A percentile compares a stretch with the other conserved stretches of the same genome.
These are phyloP conservation scores for Scheffersomyces segobiensis DNA, from an alignment of 1,139 yeast genomes.

Conservation along the genomic window DNA sequence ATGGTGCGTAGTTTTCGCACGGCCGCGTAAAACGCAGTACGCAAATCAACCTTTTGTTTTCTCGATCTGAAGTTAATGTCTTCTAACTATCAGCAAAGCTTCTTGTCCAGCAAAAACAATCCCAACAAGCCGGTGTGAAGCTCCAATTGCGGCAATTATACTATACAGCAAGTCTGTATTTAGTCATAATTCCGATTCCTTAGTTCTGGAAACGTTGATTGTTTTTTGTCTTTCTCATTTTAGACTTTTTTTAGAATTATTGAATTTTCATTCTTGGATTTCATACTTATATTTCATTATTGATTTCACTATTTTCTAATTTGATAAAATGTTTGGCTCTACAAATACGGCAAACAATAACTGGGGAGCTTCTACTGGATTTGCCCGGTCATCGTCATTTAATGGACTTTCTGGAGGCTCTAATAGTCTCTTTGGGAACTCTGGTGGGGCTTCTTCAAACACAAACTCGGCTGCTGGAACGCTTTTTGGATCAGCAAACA, in stretches of 20 bases:
- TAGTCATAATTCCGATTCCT: no score
- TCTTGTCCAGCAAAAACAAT: neutral
- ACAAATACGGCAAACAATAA: constrained; percentile 13
- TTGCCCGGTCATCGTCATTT: constrained; percentile 22
- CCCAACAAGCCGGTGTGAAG: neutral
- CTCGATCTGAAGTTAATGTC: neutral
- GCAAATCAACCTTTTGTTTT: neutral
- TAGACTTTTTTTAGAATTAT: neutral
- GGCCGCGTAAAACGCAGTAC: neutral
- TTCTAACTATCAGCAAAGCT: neutral
- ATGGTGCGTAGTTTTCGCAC: neutral
- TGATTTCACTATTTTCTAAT: neutral
- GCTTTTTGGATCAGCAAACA: constrained; percentile 17
- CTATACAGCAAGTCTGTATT: neutral
- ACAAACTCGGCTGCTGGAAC: constrained; percentile 11
- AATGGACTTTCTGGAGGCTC: constrained; percentile 6
- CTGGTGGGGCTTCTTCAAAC: constrained; percentile 10
- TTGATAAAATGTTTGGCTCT: neutral
- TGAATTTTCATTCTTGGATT: no score
- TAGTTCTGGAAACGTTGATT: neutral
- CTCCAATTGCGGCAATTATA: neutral
- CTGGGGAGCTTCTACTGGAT: constrained; percentile 28
- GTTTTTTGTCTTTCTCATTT: neutral
- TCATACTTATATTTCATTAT: no score
- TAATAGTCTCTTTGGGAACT: constrained; percentile 21